These are phyloP conservation scores for Aspergillus wentii DNA, from an alignment of 495 filamentous ascomycete genomes.

Conservation along the genomic window DNA sequence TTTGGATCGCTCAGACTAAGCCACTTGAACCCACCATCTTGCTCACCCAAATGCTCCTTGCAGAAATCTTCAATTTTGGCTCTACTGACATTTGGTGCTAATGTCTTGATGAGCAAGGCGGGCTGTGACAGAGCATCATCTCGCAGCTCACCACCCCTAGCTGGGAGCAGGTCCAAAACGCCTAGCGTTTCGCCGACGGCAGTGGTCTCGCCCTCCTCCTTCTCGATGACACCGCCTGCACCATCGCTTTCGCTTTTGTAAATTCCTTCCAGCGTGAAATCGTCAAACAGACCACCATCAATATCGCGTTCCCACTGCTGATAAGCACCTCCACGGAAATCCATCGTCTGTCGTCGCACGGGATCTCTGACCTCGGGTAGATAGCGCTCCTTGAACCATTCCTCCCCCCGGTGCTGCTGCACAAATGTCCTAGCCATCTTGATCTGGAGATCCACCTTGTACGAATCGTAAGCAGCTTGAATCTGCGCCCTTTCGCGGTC, in stretches of 20 bases:
- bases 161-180: constrained; percentile 81
- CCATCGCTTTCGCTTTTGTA: constrained; percentile 92
- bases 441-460: constrained; percentile 89
- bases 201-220: constrained; percentile 89
- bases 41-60: constrained; percentile 83
- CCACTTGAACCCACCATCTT: constrained; percentile 84
- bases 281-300: constrained; percentile 78
- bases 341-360: constrained; percentile 63
- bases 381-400: constrained; percentile 98
- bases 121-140: constrained; percentile 82
- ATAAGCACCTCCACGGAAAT: constrained; percentile 69
- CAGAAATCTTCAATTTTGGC: constrained; percentile 88
- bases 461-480: constrained; percentile 85
- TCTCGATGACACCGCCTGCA: constrained; percentile 79
- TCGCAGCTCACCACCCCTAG: constrained; percentile 70
- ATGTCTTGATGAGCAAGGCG: constrained; percentile 93
- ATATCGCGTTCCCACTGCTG: constrained; percentile 82
- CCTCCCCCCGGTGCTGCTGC: constrained; percentile 81
- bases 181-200: constrained; percentile 88
- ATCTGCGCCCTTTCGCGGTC: constrained; percentile 87
- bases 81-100: constrained; percentile 94
- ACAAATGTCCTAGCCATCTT: constrained; percentile 90
- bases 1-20: constrained; percentile 94
- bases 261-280: constrained; percentile 91
- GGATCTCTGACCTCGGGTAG: constrained; percentile 70